Evolutionary conservation across 2,329 filamentous ascomycete genomes (phyloP), one percentile per base, ranked within the genome.

Genomic region (Herpomyces periplanetae): DNA sequence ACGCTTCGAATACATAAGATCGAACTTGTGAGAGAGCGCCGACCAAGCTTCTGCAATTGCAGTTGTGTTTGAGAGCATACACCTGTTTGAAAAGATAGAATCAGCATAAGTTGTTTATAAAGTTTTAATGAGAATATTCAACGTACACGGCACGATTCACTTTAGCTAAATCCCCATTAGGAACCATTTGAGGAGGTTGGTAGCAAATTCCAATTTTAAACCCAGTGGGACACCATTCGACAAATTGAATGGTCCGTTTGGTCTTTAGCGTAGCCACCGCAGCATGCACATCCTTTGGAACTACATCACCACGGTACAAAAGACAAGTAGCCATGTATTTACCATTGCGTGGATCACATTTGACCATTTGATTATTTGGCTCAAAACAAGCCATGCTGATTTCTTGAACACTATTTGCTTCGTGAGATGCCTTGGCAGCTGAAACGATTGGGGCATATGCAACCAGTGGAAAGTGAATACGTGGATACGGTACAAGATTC

Each of bases 151-250:
- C 75, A 37, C 80, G 75, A 57, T 75, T 69, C 44, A 88, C 75
- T 54, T 85, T 80, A 44, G 80, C 75, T 27, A 91, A 57, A 39
- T 91, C 80, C 35, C 75, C 75, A 47, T 88, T 85, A 36, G 71
- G 80, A 22, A 91, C 75, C 45, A 66, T 64, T 50, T 84, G 58
- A 30, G 75, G 75, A 37, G 73, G 66, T 52, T 91, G 73, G 61
- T 84, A 91, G 65, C 73, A 88, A 53, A 96, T 96, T 54, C 80
- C 80, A 32, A 96, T 68, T 66, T 96, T 96, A 64, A 96, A 96
- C 31, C 80, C 80, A 44, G 80, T 96, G 25, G 80, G 80, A 59
- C 80, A 96, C 80, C 80, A 96, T 49, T 96, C 80, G 39, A 96
- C 80, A 41, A 91, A 87, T 49, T 91, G 73, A 40, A 96, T 85